Conservation (phyloP, 2,329 filamentous ascomycete genomes). For the Tricladium varicosporioides region DNA sequence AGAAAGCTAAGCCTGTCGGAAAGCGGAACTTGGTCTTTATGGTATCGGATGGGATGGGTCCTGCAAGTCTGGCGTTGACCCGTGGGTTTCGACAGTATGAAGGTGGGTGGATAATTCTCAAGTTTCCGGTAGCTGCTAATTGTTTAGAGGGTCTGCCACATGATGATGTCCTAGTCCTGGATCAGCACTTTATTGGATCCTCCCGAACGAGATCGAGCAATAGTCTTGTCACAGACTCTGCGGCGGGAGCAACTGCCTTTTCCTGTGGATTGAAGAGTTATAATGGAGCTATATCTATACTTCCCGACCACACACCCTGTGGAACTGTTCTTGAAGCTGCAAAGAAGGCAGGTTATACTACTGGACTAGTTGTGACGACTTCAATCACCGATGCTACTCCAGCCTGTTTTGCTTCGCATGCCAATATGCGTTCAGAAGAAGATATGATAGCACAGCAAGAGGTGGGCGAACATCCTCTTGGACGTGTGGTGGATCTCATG, state of each 20-base stretch:
- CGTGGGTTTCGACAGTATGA: slow-evolving; percentile 80
- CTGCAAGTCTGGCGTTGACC: slow-evolving; percentile 83
- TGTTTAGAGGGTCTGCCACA: slow-evolving; percentile 61
- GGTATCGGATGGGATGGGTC: slow-evolving; percentile 99
- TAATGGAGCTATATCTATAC: slow-evolving; percentile 90
- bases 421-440: slow-evolving; percentile 74
- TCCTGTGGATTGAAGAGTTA: slow-evolving; percentile 92
- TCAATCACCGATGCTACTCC: slow-evolving; percentile 94
- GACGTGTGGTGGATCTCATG: slow-evolving; percentile 86
- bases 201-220: slow-evolving; percentile 82
- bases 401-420: slow-evolving; percentile 90
- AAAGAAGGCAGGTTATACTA: slow-evolving; percentile 86
- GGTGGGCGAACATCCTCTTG: slow-evolving; percentile 82
- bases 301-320: slow-evolving; percentile 82
- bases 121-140: neutral
- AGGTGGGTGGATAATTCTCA: slow-evolving; percentile 32
- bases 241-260: slow-evolving; percentile 96
- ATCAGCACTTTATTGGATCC: slow-evolving; percentile 86
- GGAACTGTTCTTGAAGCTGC: slow-evolving; percentile 92
- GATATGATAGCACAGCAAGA: slow-evolving; percentile 92
- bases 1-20: slow-evolving; percentile 41
- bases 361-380: slow-evolving; percentile 92
- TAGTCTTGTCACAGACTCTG: slow-evolving; percentile 89
- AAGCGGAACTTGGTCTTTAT: slow-evolving; percentile 98
- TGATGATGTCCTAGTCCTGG: slow-evolving; percentile 74